phyloP scores from a whole-genome alignment of 495 filamentous ascomycete species.

The Baudoinia panamericana region DNA sequence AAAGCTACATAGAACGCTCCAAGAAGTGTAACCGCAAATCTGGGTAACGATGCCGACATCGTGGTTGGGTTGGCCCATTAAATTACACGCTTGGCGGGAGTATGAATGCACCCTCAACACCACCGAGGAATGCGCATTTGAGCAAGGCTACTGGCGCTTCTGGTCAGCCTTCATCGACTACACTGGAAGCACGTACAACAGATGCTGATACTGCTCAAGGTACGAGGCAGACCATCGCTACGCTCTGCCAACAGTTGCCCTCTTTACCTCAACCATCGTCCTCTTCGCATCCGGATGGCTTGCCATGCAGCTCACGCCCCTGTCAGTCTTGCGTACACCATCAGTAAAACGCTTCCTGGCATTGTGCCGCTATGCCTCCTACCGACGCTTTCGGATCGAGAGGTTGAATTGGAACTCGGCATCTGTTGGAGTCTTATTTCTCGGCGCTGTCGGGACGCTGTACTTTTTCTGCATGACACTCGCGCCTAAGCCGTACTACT shows the following conservation, averaged over 20 bases:
- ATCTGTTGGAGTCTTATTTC: slow-evolving; percentile 32
- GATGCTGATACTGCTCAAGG: slow-evolving; percentile 29
- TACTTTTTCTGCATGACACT: slow-evolving; percentile 42
- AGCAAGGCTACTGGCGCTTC: slow-evolving; percentile 35
- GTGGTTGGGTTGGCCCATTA: slow-evolving; percentile 4
- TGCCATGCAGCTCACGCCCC: slow-evolving; percentile 4
- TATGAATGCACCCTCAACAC: slow-evolving; percentile 35
- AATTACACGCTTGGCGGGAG: slow-evolving; percentile 34
- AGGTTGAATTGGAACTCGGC: slow-evolving; percentile 32
- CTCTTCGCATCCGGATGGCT: slow-evolving; percentile 35
- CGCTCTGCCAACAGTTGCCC: slow-evolving; percentile 37
- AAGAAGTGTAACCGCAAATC: too few species aligned
- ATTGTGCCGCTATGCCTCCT: slow-evolving; percentile 29
- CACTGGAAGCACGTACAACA: background rate
- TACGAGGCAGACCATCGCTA: slow-evolving; percentile 43
- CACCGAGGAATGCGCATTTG: slow-evolving; percentile 37
- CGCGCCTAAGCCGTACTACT: slow-evolving; percentile 43
- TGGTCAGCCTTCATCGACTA: slow-evolving; percentile 32
- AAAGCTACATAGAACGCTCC: too few species aligned
- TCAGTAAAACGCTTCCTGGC: slow-evolving; percentile 15
- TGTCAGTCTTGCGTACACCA: background rate
- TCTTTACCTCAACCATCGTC: slow-evolving; percentile 36
- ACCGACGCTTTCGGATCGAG: slow-evolving; percentile 30
- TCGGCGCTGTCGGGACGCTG: slow-evolving; percentile 31
- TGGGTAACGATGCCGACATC: slow-evolving; percentile 5